phyloP scores from a whole-genome alignment of 78 protist genomes.

The Planoprotostelium fungivorum region DNA sequence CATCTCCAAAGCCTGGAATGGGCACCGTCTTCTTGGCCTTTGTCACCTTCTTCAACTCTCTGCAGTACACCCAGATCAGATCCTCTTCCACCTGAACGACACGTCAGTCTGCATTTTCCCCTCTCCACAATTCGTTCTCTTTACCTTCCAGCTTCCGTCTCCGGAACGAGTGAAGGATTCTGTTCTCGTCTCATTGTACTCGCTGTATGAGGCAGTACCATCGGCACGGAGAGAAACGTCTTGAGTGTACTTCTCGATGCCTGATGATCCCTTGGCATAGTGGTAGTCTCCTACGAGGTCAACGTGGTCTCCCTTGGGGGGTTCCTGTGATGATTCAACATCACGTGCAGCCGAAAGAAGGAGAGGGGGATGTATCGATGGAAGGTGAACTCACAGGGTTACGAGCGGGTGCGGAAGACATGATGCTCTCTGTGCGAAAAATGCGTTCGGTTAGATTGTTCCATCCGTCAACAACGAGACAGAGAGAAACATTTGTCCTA shows the following conservation, averaged over 20 bases:
- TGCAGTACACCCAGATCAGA: background rate
- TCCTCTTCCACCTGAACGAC: background rate
- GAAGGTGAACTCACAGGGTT: too few species aligned
- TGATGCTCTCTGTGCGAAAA: too few species aligned
- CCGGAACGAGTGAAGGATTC: background rate
- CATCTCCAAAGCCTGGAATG: background rate
- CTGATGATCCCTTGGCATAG: background rate
- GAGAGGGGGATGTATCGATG: too few species aligned
- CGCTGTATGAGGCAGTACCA: background rate
- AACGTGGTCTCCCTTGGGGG: background rate
- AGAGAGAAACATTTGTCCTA: too few species aligned
- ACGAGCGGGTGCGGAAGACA: too few species aligned
- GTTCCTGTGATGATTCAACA: too few species aligned
- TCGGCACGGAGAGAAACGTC: background rate
- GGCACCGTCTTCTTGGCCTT: background rate
- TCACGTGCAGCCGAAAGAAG: too few species aligned
- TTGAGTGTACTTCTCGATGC: background rate
- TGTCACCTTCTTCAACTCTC: background rate
- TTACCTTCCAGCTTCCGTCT: background rate
- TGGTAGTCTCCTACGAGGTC: background rate
- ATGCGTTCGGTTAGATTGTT: too few species aligned
- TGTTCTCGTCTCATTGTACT: background rate
- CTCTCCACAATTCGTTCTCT: too few species aligned
- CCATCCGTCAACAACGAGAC: too few species aligned
- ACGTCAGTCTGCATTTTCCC: too few species aligned